phyloP scores from a whole-genome alignment of 495 filamentous ascomycete genomes.

The Aspergillus heteromorphus region DNA sequence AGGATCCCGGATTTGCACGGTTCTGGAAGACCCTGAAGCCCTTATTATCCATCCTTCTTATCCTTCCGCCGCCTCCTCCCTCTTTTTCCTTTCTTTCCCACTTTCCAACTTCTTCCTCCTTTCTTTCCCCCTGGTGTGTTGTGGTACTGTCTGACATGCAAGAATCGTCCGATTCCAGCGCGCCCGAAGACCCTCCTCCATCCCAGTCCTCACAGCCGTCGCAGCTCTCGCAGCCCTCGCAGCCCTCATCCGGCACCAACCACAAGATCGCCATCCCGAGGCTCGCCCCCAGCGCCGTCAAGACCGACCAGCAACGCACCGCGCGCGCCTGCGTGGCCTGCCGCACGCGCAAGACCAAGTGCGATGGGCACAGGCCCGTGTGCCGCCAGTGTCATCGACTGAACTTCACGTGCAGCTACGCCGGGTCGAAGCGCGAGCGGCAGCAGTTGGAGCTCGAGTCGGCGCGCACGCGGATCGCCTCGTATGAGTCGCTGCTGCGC shows the following conservation, averaged over 20 bases:
- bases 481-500: slow-evolving; percentile 13
- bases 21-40: neutral
- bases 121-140: neutral
- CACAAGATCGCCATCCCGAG: neutral
- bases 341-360: slow-evolving; percentile 35
- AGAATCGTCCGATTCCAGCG: neutral
- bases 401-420: slow-evolving; percentile 10
- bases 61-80: neutral
- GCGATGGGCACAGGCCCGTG: slow-evolving; percentile 29
- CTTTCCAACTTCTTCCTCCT: no score
- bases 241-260: neutral
- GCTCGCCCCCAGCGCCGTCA: neutral
- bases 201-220: neutral
- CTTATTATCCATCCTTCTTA: neutral
- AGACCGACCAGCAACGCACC: slow-evolving; percentile 7
- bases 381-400: slow-evolving; percentile 10
- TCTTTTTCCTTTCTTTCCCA: neutral
- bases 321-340: slow-evolving; percentile 37
- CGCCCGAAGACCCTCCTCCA: neutral
- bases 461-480: neutral
- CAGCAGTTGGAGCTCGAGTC: slow-evolving; percentile 9
- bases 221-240: neutral
- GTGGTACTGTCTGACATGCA: neutral
- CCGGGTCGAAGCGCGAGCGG: slow-evolving; percentile 10
- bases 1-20: neutral